Percentiles rank a stretch among this genome's conserved stretches.
phyloP scores from a whole-genome alignment of 345 rosid species.

The Arabidopsis thaliana region TAIR10.1 NC_003075.7:6050501-6051000 shows the following conservation, averaged over 20 bases:
- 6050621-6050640: conserved; percentile 53
- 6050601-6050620: conserved; percentile 2
- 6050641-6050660: conserved; percentile 81
- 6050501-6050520: background rate
- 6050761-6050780: conserved; percentile 99
- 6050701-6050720: conserved; percentile 87
- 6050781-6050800: conserved; percentile 55
- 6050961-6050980: conserved; percentile 85
- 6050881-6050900: conserved; percentile 96
- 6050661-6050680: conserved; percentile 97
- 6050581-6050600: background rate
- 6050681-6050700: conserved; percentile 96
- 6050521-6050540: background rate
- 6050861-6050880: conserved; percentile 72
- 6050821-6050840: conserved; percentile 1
- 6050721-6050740: conserved; percentile 98
- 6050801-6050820: background rate
- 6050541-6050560: background rate
- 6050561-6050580: background rate
- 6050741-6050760: conserved; percentile 91
- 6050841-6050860: background rate
- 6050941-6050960: conserved; percentile 87
- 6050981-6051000: conserved; percentile 81
- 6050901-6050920: conserved; percentile 81
- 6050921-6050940: conserved; percentile 96